These are phyloP conservation scores for Trichophyton schoenleinii DNA, from an alignment of 2,329 filamentous ascomycete species.

Conservation along the genomic window DNA sequence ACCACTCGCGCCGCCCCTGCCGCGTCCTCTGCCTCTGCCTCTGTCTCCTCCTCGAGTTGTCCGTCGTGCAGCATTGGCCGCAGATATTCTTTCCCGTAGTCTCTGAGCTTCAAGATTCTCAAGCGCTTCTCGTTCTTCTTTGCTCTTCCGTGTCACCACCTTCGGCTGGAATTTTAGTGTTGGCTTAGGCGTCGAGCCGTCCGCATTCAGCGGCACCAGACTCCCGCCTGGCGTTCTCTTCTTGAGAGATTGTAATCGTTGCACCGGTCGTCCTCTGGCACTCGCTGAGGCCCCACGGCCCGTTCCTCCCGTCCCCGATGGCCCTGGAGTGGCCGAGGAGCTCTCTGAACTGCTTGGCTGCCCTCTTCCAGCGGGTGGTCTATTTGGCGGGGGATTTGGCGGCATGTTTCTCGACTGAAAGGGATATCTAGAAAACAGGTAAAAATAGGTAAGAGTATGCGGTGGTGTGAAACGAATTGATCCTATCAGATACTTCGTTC, in stretches of 20 bases:
- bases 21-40: slow-evolving; percentile 18
- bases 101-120: slow-evolving; percentile 33
- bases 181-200: slow-evolving; percentile 25
- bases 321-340: slow-evolving; percentile 5
- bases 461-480: neutral
- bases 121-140: slow-evolving; percentile 34
- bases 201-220: slow-evolving; percentile 21
- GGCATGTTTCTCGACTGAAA: slow-evolving; percentile 6
- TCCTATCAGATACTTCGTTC: neutral
- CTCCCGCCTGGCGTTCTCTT: slow-evolving; percentile 27
- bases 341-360: slow-evolving; percentile 4
- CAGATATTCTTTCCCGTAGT: slow-evolving; percentile 27
- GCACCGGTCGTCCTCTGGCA: slow-evolving; percentile 20
- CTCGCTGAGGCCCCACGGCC: neutral
- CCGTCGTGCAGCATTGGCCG: slow-evolving; percentile 23
- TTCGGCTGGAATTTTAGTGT: slow-evolving; percentile 34
- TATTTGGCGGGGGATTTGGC: slow-evolving; percentile 8
- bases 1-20: slow-evolving; percentile 21
- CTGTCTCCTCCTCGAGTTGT: slow-evolving; percentile 8
- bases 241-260: slow-evolving; percentile 33
- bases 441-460: neutral
- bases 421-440: neutral
- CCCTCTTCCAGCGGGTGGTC: slow-evolving; percentile 3
- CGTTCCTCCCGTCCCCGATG: neutral
- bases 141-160: slow-evolving; percentile 30